Evolutionary conservation across 2,329 filamentous ascomycete species (phyloP), one percentile per base, ranked within the genome.

Genomic region (Bipolaris victoriae): DNA sequence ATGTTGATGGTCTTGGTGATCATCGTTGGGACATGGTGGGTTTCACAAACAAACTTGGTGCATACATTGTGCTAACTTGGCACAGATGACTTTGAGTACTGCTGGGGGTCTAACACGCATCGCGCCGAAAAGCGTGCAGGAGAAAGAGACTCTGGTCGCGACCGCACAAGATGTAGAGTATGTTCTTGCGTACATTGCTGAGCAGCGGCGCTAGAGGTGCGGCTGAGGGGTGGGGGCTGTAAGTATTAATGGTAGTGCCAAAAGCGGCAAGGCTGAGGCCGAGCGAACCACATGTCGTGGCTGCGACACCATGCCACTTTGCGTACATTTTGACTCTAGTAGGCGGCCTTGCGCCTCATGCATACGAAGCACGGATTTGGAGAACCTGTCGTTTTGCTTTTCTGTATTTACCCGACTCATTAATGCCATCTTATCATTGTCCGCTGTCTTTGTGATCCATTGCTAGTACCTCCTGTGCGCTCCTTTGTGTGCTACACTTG

Each of bases 1-100:
- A 36, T 13, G 16, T 24, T 7, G 35, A 48, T 24, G 18, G 18
- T 7, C 41, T 22, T 20, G 18, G 57, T 24, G 18, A 48, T 22
- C 67, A 67, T 48, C 87, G 89, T 74, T 95, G 90, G 90, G 79
- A 88, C 56, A 93, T 94, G 89, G 55, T 53, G 52, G 5, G 43
- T 16, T 39, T 22, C 13, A 20, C 18, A 11, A 20, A 4, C 5
- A 3, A 33, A 20, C 15, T 39, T 15, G 7, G 24, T 22, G 41
- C 22, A 33, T 13, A 41, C 16, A 24, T 15, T 15, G 18, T n/a
- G 35, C 40, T 56, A 79, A 88, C 55, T 92, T 93, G 29, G 13
- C n/a, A 11, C 31, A 57, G 89, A 89, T 86, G 7, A 93, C 90
- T 9, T 84, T 87, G 10, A 89, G 87, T 57, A 85, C 93, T 72